Percentiles rank a stretch among this genome's conserved stretches.
Evolutionary conservation across 345 rosid species (phyloP).

Genomic region (Gossypium rotundifolium): DNA sequence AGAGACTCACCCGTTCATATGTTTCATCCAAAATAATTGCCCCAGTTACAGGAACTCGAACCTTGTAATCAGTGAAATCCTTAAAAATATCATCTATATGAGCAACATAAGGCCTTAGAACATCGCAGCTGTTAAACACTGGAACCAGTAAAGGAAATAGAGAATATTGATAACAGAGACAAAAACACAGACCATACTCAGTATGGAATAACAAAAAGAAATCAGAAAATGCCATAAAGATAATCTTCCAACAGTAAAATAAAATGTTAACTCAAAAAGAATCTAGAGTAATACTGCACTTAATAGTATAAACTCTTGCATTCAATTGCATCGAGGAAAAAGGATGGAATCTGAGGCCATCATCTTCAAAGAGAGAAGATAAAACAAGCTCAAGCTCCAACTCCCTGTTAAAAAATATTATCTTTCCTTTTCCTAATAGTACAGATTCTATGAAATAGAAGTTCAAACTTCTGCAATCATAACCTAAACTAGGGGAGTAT

Average conservation of each 20-base stretch:
- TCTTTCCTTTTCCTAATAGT: not conserved
- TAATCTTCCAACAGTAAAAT: not conserved
- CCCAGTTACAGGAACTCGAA: constrained; percentile 94
- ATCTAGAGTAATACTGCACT: not conserved
- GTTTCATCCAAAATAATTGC: constrained; percentile 96
- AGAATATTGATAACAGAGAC: not conserved
- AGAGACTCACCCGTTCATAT: constrained; percentile 72
- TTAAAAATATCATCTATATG: constrained; percentile 88
- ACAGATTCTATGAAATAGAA: not conserved
- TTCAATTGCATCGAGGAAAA: not conserved
- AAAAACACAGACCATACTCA: not conserved
- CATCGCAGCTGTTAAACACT: constrained; percentile 95
- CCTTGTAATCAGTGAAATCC: constrained; percentile 97
- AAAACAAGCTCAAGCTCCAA: not conserved
- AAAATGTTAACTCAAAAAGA: not conserved
- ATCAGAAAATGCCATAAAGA: not conserved
- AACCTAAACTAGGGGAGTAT: not conserved
- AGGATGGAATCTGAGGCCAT: not conserved
- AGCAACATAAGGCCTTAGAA: constrained; percentile 83
- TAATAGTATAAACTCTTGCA: not conserved
- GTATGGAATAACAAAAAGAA: not conserved
- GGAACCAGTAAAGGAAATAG: constrained; percentile 38
- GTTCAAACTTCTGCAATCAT: not conserved
- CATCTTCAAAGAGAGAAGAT: not conserved
- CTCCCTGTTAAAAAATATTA: not conserved